phyloP scores from a whole-genome alignment of 2,329 filamentous ascomycete genomes.

The Chrysosphaeria jannelii region DNA sequence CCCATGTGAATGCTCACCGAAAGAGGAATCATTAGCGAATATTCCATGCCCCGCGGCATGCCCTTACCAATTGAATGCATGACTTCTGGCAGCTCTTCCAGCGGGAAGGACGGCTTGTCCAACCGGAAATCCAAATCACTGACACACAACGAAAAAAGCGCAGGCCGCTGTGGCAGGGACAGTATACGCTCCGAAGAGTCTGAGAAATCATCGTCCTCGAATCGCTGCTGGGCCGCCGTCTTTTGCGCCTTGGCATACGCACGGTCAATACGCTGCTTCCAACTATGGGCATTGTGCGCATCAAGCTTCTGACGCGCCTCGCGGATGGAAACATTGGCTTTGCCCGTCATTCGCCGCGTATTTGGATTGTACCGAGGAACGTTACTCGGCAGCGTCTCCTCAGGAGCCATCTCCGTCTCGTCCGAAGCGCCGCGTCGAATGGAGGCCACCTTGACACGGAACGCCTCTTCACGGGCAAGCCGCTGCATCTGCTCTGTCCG shows the following conservation, averaged over 20 bases:
- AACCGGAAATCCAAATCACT: conserved; percentile 61
- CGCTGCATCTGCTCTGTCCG: conserved; percentile 73
- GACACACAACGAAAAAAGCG: conserved; percentile 50
- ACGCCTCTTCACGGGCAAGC: conserved; percentile 69
- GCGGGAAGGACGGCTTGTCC: conserved; percentile 77
- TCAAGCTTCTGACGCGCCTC: conserved; percentile 52
- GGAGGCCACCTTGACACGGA: conserved; percentile 60
- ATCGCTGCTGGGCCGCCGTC: conserved; percentile 51
- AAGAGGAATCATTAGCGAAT: conserved; percentile 71
- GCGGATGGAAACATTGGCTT: conserved; percentile 39
- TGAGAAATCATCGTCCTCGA: conserved; percentile 51
- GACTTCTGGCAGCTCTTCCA: conserved; percentile 56
- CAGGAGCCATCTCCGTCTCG: conserved; percentile 35
- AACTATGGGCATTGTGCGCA: conserved; percentile 60
- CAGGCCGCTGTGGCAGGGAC: conserved; percentile 57
- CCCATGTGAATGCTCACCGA: conserved; percentile 70
- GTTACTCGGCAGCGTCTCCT: conserved; percentile 18
- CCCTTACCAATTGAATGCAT: conserved; percentile 82
- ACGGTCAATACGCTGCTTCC: conserved; percentile 71
- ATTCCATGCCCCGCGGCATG: conserved; percentile 75
- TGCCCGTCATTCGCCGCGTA: conserved; percentile 34
- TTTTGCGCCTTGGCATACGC: conserved; percentile 37
- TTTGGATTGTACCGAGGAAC: conserved; percentile 47
- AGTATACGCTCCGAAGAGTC: conserved; percentile 54
- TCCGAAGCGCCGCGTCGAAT: too few species aligned